Percentiles rank a stretch among this genome's conserved stretches.
Conservation (phyloP, 164 flowering plant genomes). For the Buxus sempervirens region DNA sequence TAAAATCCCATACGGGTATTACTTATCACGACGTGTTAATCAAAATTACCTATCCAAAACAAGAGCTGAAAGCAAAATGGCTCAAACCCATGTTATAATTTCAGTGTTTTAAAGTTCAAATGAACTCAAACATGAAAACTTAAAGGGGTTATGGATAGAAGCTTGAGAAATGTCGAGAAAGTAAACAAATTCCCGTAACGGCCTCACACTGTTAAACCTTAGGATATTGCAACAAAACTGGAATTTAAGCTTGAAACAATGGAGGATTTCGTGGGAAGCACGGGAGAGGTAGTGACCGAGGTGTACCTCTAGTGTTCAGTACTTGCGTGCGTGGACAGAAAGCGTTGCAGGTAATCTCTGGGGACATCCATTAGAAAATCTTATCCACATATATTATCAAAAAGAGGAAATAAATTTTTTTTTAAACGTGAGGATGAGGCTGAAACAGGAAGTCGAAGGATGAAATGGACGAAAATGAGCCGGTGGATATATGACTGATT, state of each 20-base stretch:
- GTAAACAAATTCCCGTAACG: no score
- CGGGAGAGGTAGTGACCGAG: neutral
- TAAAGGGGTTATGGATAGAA: no score
- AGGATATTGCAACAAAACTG: neutral
- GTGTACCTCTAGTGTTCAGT: neutral
- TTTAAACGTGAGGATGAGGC: no score
- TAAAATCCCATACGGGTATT: neutral
- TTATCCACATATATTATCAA: conserved; percentile 9
- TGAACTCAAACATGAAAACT: neutral
- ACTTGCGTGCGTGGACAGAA: neutral
- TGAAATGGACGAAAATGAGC: no score
- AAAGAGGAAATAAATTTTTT: neutral
- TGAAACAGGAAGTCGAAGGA: no score
- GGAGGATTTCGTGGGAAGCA: neutral
- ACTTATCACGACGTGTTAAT: no score
- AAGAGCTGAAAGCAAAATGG: neutral
- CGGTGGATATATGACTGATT: no score
- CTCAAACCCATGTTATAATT: neutral
- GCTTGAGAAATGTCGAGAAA: no score
- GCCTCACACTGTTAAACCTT: no score
- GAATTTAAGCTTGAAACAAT: neutral
- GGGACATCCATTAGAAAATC: conserved; percentile 1
- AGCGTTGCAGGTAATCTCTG: neutral
- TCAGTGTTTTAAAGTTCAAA: neutral
- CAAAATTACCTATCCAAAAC: neutral